phyloP scores from a whole-genome alignment of 148 eudicot genomes.

The Amaranthus palmeri region DNA sequence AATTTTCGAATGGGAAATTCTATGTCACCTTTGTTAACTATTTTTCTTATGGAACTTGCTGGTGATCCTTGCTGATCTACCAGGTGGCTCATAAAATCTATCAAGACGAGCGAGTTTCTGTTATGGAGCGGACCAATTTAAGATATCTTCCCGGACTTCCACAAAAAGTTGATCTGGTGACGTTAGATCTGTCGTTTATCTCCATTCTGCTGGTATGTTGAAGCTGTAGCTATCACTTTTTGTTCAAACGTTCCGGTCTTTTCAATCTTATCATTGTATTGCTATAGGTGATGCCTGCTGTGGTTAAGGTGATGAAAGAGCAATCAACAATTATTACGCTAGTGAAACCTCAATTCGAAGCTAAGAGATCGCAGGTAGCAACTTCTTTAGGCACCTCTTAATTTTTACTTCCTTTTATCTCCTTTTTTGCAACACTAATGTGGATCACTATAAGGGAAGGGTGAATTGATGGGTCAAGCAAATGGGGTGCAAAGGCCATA shows the following conservation, averaged over 20 bases:
- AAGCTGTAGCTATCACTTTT: not conserved
- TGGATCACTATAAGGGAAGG: too few species aligned
- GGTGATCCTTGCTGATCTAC: not conserved
- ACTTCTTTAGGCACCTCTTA: not conserved
- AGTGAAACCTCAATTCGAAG: constrained; percentile 98
- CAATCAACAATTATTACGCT: constrained; percentile 75
- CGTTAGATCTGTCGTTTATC: constrained; percentile 95
- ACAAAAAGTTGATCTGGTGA: constrained; percentile 90
- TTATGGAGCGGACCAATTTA: constrained; percentile 84
- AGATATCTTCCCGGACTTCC: constrained; percentile 89
- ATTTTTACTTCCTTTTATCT: not conserved
- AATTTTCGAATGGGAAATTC: not conserved
- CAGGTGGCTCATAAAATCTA: constrained; percentile 97
- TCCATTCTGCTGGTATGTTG: constrained; percentile 79
- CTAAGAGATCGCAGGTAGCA: constrained; percentile 80
- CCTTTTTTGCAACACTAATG: too few species aligned
- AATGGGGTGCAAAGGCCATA: too few species aligned
- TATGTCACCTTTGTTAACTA: not conserved
- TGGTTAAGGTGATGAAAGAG: constrained; percentile 79
- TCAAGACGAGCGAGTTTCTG: constrained; percentile 72
- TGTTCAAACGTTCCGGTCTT: not conserved
- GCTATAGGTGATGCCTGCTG: constrained; percentile 95
- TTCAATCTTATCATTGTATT: constrained; percentile 12
- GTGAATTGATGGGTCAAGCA: too few species aligned
- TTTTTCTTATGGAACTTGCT: not conserved